Conservation (phyloP, 1,139 yeast species). For the Suzukiozyma palmioleophila region DNA sequence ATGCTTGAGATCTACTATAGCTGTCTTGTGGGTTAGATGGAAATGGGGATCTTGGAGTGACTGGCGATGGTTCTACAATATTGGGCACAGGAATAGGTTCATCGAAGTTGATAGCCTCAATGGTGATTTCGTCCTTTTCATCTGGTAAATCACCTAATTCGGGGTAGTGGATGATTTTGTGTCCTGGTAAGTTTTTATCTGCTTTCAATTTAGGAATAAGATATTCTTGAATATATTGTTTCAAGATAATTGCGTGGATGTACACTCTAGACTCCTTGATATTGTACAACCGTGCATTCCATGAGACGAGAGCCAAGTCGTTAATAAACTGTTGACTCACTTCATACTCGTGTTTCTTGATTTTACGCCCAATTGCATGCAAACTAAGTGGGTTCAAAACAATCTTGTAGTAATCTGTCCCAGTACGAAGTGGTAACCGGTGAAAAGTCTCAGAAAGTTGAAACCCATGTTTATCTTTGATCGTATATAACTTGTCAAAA, state of each 20-base stretch:
- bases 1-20: conserved; percentile 6
- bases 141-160: conserved; percentile 72
- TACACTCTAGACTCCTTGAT: conserved; percentile 65
- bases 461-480: conserved; percentile 42
- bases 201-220: conserved; percentile 51
- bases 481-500: conserved; percentile 39
- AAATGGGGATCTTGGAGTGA: conserved; percentile 1
- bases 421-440: conserved; percentile 48
- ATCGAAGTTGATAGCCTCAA: conserved; percentile 4
- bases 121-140: conserved; percentile 26
- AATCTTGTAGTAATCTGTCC: conserved; percentile 43
- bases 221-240: conserved; percentile 50
- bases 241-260: conserved; percentile 67
- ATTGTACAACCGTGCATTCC: conserved; percentile 87
- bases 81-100: conserved; percentile 3
- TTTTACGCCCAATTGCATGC: conserved; percentile 36
- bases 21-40: neutral
- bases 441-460: conserved; percentile 47
- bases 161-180: conserved; percentile 53
- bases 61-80: neutral
- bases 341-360: conserved; percentile 50
- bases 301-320: conserved; percentile 78
- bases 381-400: conserved; percentile 41
- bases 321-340: conserved; percentile 64
- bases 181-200: conserved; percentile 38